These are phyloP conservation scores for Blastobotrys attinorum DNA, from an alignment of 805 yeast species.

Conservation along the genomic window DNA sequence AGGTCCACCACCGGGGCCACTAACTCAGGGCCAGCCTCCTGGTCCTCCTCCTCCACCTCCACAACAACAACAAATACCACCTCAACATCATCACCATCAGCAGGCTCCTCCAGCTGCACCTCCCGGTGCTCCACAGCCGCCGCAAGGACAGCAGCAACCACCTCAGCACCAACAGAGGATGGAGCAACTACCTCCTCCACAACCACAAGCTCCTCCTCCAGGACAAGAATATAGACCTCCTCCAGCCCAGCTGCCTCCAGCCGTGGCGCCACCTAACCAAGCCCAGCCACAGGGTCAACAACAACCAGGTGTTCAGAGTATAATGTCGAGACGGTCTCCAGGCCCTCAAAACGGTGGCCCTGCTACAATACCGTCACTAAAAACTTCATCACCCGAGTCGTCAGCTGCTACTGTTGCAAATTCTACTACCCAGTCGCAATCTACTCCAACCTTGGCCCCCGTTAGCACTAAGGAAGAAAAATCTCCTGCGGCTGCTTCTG, in stretches of 20 bases:
- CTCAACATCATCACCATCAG: neutral
- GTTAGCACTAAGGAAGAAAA: too few species aligned
- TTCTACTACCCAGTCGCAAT: too few species aligned
- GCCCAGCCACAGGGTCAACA: too few species aligned
- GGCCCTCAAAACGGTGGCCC: neutral
- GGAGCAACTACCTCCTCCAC: neutral
- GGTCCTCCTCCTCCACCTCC: neutral
- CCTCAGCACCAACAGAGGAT: constrained; percentile 1
- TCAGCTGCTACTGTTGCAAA: too few species aligned
- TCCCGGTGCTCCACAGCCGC: constrained; percentile 1
- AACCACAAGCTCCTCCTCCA: neutral
- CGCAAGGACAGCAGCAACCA: constrained; percentile 2
- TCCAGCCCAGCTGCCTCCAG: neutral
- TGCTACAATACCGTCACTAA: neutral
- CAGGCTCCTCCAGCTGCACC: neutral
- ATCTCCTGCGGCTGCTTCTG: too few species aligned
- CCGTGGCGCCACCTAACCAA: too few species aligned
- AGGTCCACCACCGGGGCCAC: constrained; percentile 16
- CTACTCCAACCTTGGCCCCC: too few species aligned
- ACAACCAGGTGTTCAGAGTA: too few species aligned
- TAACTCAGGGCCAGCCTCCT: constrained; percentile 9
- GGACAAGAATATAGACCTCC: neutral
- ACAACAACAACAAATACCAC: constrained; percentile 9
- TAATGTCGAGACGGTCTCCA: neutral
- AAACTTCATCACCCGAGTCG: neutral